Percentiles rank a stretch among this genome's conserved stretches.
Evolutionary conservation across 805 yeast species (phyloP).

Genomic region (Metschnikowia shivogae): DNA sequence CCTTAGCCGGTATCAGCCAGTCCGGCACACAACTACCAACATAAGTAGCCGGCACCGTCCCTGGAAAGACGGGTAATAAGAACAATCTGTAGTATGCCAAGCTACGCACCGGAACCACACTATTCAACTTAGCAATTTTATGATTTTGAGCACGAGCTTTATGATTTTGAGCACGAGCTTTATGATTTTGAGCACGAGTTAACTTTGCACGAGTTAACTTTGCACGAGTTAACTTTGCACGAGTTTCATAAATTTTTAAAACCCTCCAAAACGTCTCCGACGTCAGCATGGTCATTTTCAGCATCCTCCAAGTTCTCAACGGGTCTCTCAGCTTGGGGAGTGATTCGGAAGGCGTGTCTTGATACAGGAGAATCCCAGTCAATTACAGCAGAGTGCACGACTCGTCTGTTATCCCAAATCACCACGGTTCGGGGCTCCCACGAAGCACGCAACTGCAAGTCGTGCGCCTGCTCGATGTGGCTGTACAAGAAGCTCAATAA

Average conservation of each 20-base stretch:
- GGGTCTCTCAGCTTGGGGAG: conserved; percentile 73
- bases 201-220: too few species aligned
- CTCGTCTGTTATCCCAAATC: conserved; percentile 75
- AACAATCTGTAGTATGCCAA: too few species aligned
- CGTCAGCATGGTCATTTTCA: conserved; percentile 22
- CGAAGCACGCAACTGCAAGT: conserved; percentile 62
- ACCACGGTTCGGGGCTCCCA: conserved; percentile 73
- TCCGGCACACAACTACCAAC: too few species aligned
- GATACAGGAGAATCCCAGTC: conserved; percentile 62
- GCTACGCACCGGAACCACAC: too few species aligned
- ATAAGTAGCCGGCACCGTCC: too few species aligned
- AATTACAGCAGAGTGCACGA: conserved; percentile 62
- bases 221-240: too few species aligned
- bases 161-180: too few species aligned
- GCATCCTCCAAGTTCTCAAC: conserved; percentile 39
- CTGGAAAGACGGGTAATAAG: too few species aligned
- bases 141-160: too few species aligned
- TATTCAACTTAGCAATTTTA: too few species aligned
- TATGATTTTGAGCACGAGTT: too few species aligned
- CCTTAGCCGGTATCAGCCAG: too few species aligned
- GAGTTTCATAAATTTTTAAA: conserved; percentile 11
- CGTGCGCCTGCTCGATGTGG: conserved; percentile 51
- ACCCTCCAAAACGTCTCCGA: conserved; percentile 16
- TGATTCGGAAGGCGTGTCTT: conserved; percentile 71
- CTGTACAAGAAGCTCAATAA: conserved; percentile 54